Conservation (phyloP, 345 rosid genomes). For the Cardamine chenopodiifolia region DNA sequence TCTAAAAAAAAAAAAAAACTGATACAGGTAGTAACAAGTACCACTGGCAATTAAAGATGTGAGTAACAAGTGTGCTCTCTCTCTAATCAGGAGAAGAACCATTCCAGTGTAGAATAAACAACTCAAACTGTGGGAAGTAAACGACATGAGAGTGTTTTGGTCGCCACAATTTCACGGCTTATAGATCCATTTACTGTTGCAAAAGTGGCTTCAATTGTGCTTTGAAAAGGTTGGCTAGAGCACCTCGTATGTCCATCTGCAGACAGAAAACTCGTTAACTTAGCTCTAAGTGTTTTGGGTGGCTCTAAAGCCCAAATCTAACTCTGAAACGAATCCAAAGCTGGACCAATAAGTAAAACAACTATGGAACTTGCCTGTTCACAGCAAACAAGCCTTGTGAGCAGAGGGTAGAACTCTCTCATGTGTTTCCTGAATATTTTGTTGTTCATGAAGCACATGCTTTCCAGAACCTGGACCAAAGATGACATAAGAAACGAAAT, state of each 20-base stretch:
- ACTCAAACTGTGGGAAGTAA: constrained; percentile 13
- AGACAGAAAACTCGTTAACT: not conserved
- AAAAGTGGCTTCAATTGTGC: constrained; percentile 79
- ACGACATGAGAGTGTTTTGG: not conserved
- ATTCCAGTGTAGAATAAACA: constrained; percentile 10
- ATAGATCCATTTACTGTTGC: constrained; percentile 46
- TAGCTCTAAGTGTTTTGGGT: not conserved
- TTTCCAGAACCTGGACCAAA: constrained; percentile 75
- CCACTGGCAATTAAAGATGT: constrained; percentile 11
- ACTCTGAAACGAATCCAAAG: not conserved
- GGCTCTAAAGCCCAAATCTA: not conserved
- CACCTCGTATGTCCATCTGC: constrained; percentile 96
- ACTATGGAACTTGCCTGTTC: constrained; percentile 68
- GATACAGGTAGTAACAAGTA: constrained; percentile 19
- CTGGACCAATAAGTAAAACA: not conserved
- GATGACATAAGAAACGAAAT: constrained; percentile 10
- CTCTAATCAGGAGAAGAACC: constrained; percentile 17
- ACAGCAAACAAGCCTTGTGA: constrained; percentile 85
- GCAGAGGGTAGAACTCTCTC: constrained; percentile 89
- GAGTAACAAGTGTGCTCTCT: constrained; percentile 21
- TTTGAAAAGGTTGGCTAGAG: constrained; percentile 82
- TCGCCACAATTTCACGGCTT: constrained; percentile 14
- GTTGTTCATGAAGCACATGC: constrained; percentile 92
- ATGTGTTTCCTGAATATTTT: constrained; percentile 82
- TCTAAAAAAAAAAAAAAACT: not conserved